Base-by-base conservation (phyloP, 83 land plant species). In the Thuja plicata region DNA sequence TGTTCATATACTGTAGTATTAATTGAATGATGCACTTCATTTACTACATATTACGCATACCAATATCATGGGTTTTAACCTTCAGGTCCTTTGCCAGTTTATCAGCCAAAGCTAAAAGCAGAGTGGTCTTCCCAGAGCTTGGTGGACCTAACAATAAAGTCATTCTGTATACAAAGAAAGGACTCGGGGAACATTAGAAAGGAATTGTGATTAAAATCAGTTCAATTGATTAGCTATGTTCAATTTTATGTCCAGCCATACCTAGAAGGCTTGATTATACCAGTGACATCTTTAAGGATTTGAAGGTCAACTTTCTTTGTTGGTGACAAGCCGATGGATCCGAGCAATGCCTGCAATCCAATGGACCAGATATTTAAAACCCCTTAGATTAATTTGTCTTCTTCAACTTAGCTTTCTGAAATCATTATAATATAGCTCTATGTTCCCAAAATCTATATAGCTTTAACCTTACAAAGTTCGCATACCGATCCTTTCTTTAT, bases 101-200 rank as follows among this genome's bases (percentile, higher is more conserved):
- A 21, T 93, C 94, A 8, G 97, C 97, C 79, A 95, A 86, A 6
- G 97, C 95, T 48, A 95, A 87, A 55, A 95, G 89, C 46, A 95
- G 91, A 3, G 93, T 94, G 37, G 97, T 94, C 88, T 95, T 95
- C 52, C 97, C 97, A 15, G 97, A 94, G 13, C 94, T 90, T 34
- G 97, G 97, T 38, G 97, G 97, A 11, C 97, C 97, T 78, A 95
- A 76, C 37, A 95, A 83, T 9, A 95, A 92, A 5, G 97, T 89
- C 97, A 95, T 94, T 87, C 96, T 95, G 87, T 27, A 62, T 62
- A 62, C n/a, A 62, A 1, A 62, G 70, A 62, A 62, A 62, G 70
- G 7, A 24, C 70, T 62, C n/a, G 8, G 7, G 70, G 6, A 62
- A 8, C n/a, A 62, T 62, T 62, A 62, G 27, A 17, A 62, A 62